Evolutionary conservation across 495 filamentous ascomycete species (phyloP), one percentile per base, ranked within the genome.

Genomic region (Rostrohypoxylon terebratum): DNA sequence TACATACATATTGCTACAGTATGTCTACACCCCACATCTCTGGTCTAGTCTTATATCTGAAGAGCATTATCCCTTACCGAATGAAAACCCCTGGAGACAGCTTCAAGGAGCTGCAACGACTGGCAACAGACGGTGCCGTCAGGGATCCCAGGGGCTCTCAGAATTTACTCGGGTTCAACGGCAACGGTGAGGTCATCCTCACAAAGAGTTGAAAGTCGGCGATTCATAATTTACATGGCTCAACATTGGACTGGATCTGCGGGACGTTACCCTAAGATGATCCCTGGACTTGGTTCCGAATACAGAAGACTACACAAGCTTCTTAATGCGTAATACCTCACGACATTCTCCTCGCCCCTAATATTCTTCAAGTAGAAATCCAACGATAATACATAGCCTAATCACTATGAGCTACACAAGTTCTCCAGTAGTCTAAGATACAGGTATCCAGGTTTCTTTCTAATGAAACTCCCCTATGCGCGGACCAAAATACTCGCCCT

Each of bases 401-500:
- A 42, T 31, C n/a, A 51, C 9, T 14, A 55, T 55, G 23, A 33
- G 25, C 28, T 28, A 4, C 14, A 23, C 23, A 53, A 9, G 50
- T 4, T 55, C 23, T 11, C 51, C 28, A 3, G 20, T 53, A 28
- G 2, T 25, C 10, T 8, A 5, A 53, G 8, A 53, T 53, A 9
- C 16, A 5, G 3, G 20, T 25, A 51, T 51, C 28, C 28, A 28
- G 8, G 2, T 2, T 4, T 8, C 13, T n/a, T 28, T 13, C 66
- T 40, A 75, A 45, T 75, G 69, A 44, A 78, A 81, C 21, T 77
- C 72, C 13, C 79, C 79, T 25, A 79, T 69, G 14, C 73, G 62
- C 48, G 81, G 79, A 2, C 81, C 81, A 65, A 83, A 81, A 47
- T 79, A 81, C 50, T 80, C 76, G 0, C 80, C 81, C 42, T 76